Evolutionary conservation across 495 filamentous ascomycete genomes (phyloP), one percentile per base, ranked within the genome.

Genomic region (Wilcoxina mikolae): DNA sequence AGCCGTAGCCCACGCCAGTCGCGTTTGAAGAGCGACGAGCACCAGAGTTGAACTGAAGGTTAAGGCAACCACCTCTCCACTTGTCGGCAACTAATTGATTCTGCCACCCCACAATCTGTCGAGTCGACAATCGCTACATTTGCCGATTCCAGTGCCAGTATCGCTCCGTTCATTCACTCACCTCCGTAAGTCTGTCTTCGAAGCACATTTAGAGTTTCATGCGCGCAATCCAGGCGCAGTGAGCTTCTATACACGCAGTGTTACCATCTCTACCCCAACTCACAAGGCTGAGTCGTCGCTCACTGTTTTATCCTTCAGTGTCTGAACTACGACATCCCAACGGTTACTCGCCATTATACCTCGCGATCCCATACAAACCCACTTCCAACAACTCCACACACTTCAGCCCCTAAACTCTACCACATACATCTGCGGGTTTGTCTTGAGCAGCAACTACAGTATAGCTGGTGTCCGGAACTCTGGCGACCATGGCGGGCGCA

Each of bases 401-500:
- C n/a, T n/a, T n/a, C n/a, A n/a, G n/a, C n/a, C n/a, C n/a, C n/a
- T n/a, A n/a, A n/a, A n/a, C n/a, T n/a, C n/a, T n/a, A n/a, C n/a
- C n/a, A n/a, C n/a, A n/a, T n/a, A n/a, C n/a, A 12, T 39, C 4
- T 49, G 46, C 46, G 11, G 46, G 46, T 49, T 49, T 49, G 46
- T 29, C 7, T 9, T 43, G 39, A 49, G 24, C 7, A 49, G 29
- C 27, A n/a, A 28, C 27, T 11, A 23, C 46, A 15, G 27, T 15
- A 26, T 20, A 38, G 17, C 18, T 38, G n/a, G 28, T 28, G 45
- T 18, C 17, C 28, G 5, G 28, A 52, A 52, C 9, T 38, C 39
- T 54, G 11, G 51, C 42, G 46, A 39, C 48, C 31, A 65, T 65
- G 62, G 62, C 61, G 58, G 61, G 61, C 46, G 49, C 29, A 20